Percentiles rank a stretch among this genome's conserved stretches.
Conservation (phyloP, 768 basidiomycete species). For the Leccinum obscurum region DNA sequence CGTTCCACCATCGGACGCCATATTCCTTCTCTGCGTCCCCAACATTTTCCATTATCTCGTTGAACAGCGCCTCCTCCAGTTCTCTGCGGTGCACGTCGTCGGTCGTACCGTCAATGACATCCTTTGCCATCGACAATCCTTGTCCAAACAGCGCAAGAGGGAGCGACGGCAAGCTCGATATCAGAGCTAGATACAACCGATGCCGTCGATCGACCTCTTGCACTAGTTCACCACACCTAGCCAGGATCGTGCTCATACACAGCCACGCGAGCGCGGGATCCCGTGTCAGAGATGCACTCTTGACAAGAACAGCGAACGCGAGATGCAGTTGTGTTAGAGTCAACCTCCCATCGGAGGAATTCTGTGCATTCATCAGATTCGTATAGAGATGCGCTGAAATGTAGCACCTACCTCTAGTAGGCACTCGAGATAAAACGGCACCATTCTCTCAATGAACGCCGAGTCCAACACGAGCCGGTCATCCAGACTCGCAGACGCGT, state of each 20-base stretch:
- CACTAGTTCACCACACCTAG: constrained; percentile 38
- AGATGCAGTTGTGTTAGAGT: constrained; percentile 66
- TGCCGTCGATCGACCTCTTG: constrained; percentile 37
- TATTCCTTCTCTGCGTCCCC: constrained; percentile 71
- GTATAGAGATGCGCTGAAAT: constrained; percentile 1
- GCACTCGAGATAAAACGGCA: constrained; percentile 73
- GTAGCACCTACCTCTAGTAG: constrained; percentile 60
- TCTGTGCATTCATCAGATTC: constrained; percentile 40
- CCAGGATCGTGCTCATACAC: constrained; percentile 59
- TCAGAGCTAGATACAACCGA: constrained; percentile 61
- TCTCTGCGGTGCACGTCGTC: constrained; percentile 37
- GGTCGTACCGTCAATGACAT: constrained; percentile 34
- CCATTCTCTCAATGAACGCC: constrained; percentile 52
- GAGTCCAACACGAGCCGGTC: constrained; percentile 22
- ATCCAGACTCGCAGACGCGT: constrained; percentile 5
- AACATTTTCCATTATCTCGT: constrained; percentile 60
- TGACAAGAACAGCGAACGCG: constrained; percentile 72
- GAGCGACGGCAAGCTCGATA: constrained; percentile 65
- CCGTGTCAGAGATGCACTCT: constrained; percentile 50
- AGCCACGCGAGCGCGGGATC: constrained; percentile 61
- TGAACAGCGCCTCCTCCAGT: constrained; percentile 58
- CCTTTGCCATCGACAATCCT: constrained; percentile 50
- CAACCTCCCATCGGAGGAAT: constrained; percentile 60
- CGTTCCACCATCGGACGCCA: constrained; percentile 74
- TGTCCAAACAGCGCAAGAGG: constrained; percentile 55